phyloP scores from a whole-genome alignment of 2,329 filamentous ascomycete species.

The Thermomyces lanuginosus region DNA sequence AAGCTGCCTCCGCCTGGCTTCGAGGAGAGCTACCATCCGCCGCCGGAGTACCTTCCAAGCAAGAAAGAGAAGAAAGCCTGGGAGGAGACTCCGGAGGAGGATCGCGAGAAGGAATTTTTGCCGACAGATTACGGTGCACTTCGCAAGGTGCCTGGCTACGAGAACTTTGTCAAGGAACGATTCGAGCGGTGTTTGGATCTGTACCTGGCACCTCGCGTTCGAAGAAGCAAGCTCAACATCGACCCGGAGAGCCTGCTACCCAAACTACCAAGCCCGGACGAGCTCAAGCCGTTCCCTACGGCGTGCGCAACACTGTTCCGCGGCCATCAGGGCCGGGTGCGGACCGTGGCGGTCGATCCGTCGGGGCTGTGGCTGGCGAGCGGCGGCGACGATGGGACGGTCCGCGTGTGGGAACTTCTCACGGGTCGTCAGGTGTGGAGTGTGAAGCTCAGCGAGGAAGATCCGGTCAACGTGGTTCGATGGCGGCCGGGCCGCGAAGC shows the following conservation, averaged over 20 bases:
- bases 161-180: constrained; percentile 78
- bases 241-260: constrained; percentile 84
- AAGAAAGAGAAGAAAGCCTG: constrained; percentile 69
- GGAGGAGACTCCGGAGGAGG: constrained; percentile 76
- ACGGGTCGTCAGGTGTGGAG: constrained; percentile 82
- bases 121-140: constrained; percentile 69
- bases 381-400: constrained; percentile 84
- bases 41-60: constrained; percentile 80
- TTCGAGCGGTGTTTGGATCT: constrained; percentile 92
- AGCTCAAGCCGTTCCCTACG: constrained; percentile 88
- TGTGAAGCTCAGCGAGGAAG: constrained; percentile 56
- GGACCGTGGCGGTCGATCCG: constrained; percentile 71
- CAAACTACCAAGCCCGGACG: constrained; percentile 81
- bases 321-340: constrained; percentile 76
- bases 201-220: constrained; percentile 80
- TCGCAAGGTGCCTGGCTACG: constrained; percentile 83
- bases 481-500: constrained; percentile 79
- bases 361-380: constrained; percentile 73
- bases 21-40: constrained; percentile 91
- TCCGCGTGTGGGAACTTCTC: constrained; percentile 74
- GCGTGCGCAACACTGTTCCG: constrained; percentile 72
- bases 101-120: constrained; percentile 76
- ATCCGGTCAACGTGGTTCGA: constrained; percentile 69
- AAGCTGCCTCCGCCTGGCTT: constrained; percentile 88
- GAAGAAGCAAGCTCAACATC: constrained; percentile 90